Percentiles rank a stretch among this genome's conserved stretches.
Conservation (phyloP, 2,329 filamentous ascomycete species). For the Colletotrichum spinosum region DNA sequence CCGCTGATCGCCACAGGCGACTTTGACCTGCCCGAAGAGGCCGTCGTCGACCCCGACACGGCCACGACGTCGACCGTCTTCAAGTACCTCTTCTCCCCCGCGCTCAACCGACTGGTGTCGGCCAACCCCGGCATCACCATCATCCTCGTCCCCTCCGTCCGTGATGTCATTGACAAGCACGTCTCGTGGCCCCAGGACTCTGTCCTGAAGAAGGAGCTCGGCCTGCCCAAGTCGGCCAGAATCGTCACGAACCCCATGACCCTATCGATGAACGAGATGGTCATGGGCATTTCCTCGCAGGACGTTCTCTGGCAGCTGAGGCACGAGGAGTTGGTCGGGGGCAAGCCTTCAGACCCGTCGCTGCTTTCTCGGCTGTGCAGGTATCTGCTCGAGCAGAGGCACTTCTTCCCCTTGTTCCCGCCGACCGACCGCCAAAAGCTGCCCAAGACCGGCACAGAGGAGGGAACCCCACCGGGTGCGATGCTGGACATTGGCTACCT, state of each 20-base stretch:
- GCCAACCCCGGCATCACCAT: slow-evolving; percentile 83
- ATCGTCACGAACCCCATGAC: slow-evolving; percentile 93
- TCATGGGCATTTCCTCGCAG: slow-evolving; percentile 84
- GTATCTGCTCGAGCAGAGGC: slow-evolving; percentile 88
- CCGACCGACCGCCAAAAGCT: slow-evolving; percentile 76
- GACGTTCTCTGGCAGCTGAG: slow-evolving; percentile 87
- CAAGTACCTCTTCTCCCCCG: slow-evolving; percentile 79
- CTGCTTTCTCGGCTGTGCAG: slow-evolving; percentile 78
- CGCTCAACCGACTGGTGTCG: slow-evolving; percentile 76
- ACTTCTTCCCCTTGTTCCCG: slow-evolving; percentile 92
- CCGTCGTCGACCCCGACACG: slow-evolving; percentile 77
- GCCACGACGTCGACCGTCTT: slow-evolving; percentile 87
- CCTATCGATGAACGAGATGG: slow-evolving; percentile 86
- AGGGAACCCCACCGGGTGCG: slow-evolving; percentile 75
- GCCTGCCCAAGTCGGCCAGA: slow-evolving; percentile 79
- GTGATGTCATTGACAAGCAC: slow-evolving; percentile 84
- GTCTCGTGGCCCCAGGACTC: slow-evolving; percentile 82
- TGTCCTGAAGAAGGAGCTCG: slow-evolving; percentile 77
- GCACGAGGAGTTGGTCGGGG: slow-evolving; percentile 76
- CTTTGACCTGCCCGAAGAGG: slow-evolving; percentile 78
- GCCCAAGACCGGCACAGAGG: slow-evolving; percentile 71
- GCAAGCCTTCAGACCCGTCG: slow-evolving; percentile 66
- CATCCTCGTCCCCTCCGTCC: slow-evolving; percentile 83
- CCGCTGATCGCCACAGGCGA: slow-evolving; percentile 85
- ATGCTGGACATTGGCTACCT: slow-evolving; percentile 86